These are phyloP conservation scores for Amanita jacksonii DNA, from an alignment of 768 basidiomycete genomes.

Conservation along the genomic window DNA sequence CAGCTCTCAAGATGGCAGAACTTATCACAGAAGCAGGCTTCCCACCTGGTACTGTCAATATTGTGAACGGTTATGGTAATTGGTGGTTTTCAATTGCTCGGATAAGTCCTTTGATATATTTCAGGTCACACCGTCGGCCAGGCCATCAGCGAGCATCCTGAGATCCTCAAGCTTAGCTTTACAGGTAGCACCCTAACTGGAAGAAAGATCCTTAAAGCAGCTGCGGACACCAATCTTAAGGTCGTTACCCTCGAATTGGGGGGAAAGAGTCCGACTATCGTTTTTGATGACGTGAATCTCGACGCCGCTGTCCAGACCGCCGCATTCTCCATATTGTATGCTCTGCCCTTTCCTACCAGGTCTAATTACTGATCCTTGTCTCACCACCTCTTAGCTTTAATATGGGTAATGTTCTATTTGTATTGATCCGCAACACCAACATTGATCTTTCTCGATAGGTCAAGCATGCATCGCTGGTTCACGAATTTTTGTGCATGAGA, in stretches of 20 bases:
- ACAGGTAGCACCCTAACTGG: slow-evolving; percentile 80
- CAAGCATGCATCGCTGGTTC: slow-evolving; percentile 82
- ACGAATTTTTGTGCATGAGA: slow-evolving; percentile 75
- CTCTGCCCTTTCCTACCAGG: too few species aligned
- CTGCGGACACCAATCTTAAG: slow-evolving; percentile 78
- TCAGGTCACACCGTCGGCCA: slow-evolving; percentile 47
- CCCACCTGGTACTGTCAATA: slow-evolving; percentile 72
- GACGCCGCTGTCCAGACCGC: slow-evolving; percentile 70
- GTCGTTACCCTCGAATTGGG: slow-evolving; percentile 77
- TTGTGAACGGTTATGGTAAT: slow-evolving; percentile 57
- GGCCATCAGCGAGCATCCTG: slow-evolving; percentile 61
- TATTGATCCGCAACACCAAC: too few species aligned
- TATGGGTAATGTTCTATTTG: too few species aligned
- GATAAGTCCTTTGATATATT: too few species aligned
- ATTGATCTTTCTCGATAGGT: too few species aligned
- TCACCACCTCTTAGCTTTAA: too few species aligned
- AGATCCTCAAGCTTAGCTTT: slow-evolving; percentile 76
- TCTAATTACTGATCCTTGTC: too few species aligned
- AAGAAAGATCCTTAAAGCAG: slow-evolving; percentile 69
- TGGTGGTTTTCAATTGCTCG: too few species aligned
- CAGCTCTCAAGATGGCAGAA: slow-evolving; percentile 44
- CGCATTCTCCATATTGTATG: too few species aligned
- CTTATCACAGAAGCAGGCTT: slow-evolving; percentile 68
- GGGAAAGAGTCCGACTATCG: slow-evolving; percentile 62
- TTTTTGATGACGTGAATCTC: slow-evolving; percentile 67